Evolutionary conservation across 1,284 basidiomycete genomes (phyloP).

Genomic region (Pyrrhoderma lamaoense): DNA sequence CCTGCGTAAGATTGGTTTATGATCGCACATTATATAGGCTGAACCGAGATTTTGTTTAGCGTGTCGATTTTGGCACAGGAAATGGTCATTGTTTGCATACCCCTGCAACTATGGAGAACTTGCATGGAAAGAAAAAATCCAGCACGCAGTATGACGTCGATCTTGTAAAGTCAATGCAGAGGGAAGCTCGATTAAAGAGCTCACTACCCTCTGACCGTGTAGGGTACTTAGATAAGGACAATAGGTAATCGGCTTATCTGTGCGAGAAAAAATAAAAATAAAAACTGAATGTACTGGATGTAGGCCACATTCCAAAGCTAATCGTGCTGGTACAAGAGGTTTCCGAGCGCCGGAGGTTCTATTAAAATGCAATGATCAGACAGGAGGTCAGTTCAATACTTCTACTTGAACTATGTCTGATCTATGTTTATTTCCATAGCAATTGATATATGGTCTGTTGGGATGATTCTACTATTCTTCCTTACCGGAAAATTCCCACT

Average conservation of each 20-base stretch:
- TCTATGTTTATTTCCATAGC: constrained; percentile 40
- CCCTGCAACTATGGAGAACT: constrained; percentile 45
- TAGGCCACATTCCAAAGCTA: constrained; percentile 86
- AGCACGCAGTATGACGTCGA: constrained; percentile 36
- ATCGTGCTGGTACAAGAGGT: constrained; percentile 93
- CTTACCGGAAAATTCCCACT: constrained; percentile 90
- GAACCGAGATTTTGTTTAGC: constrained; percentile 21
- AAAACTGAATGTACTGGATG: constrained; percentile 1
- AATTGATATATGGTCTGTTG: constrained; percentile 95
- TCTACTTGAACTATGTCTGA: constrained; percentile 2
- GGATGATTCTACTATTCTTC: constrained; percentile 90
- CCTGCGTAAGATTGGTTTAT: constrained; percentile 54
- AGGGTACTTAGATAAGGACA: constrained; percentile 67
- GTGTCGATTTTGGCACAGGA: constrained; percentile 29
- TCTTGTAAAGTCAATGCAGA: constrained; percentile 43
- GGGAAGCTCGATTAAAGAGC: constrained; percentile 57
- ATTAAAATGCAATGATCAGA: constrained; percentile 92
- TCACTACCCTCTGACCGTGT: constrained; percentile 54
- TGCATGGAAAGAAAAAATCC: constrained; percentile 56
- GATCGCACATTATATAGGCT: background rate
- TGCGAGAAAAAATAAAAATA: constrained; percentile 10
- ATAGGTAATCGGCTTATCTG: constrained; percentile 34
- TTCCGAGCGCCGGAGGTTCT: constrained; percentile 97
- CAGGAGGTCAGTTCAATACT: constrained; percentile 57
- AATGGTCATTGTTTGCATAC: constrained; percentile 70